Base-by-base conservation (phyloP, 352 stramenopile species). In the Pythium aquatile region DNA sequence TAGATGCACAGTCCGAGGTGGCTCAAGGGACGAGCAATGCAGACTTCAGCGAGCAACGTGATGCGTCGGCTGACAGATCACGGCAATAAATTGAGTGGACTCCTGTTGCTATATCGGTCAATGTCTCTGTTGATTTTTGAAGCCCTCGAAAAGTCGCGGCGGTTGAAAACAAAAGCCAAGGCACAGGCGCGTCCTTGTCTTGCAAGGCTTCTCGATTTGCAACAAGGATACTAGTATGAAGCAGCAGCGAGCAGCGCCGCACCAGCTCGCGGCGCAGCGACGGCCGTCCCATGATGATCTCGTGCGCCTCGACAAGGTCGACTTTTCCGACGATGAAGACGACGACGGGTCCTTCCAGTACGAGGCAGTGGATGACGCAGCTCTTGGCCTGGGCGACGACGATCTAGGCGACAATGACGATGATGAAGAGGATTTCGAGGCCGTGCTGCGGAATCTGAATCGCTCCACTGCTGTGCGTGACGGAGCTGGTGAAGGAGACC, bases 341-440 rank as follows among this genome's bases (percentile, higher is more conserved):
- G 87, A 97, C 56, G 79, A 93, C 48, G 80, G 90, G 28, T 66
- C 65, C 24, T 96, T 95, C 52, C 68, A 94, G 68, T 97, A 97
- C 69, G 76, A 84, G 2, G 76, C 83, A 0, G 77, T 94, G 16
- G 83, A 91, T 62, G 76, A 95, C 58, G 74, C 72, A 17, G 72
- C 71, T 61, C 55, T 72, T 79, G 37, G 68, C 63, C 13, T 71
- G 1, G 80, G 81, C 39, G 72, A 81, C 55, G 85, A 92, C 29
- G 85, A 89, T 20, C 78, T 94, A 30, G 73, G 77, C 14, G 79
- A 90, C 16, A 72, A 93, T 42, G 88, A 97, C 60, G 79, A 96
- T 9, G 85, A 95, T 29, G 89, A 96, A 58, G 81, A 94, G 39
- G 86, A 97, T 66, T 93, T 97, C 65, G 93, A 96, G 10, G 76